phyloP scores from a whole-genome alignment of 495 filamentous ascomycete genomes.

The Aspergillus steynii region DNA sequence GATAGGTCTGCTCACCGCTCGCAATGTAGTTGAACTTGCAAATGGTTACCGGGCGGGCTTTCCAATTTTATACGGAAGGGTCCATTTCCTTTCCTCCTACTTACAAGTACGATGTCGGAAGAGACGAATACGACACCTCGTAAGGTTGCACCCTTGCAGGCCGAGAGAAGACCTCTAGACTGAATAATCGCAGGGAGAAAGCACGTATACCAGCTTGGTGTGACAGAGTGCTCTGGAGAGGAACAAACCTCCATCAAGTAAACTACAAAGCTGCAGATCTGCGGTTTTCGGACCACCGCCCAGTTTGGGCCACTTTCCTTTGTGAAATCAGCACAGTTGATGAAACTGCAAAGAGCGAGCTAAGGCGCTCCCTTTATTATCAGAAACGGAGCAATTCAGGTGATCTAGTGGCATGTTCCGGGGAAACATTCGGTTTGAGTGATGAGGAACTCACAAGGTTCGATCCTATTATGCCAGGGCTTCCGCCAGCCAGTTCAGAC shows the following conservation, averaged over 20 bases:
- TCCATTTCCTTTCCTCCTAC: conserved; percentile 84
- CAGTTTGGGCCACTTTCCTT: conserved; percentile 85
- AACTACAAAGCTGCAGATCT: conserved; percentile 77
- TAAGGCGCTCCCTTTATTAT: conserved; percentile 71
- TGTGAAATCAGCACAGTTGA: conserved; percentile 80
- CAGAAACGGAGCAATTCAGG: conserved; percentile 62
- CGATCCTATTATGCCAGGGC: conserved; percentile 71
- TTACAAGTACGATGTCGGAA: conserved; percentile 91
- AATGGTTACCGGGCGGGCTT: conserved; percentile 89
- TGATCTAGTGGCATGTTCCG: conserved; percentile 30
- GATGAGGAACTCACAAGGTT: conserved; percentile 75
- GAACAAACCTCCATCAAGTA: conserved; percentile 75
- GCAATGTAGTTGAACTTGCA: conserved; percentile 78
- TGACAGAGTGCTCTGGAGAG: conserved; percentile 87
- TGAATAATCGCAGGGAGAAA: conserved; percentile 66
- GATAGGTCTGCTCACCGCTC: conserved; percentile 6
- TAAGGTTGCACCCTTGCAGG: conserved; percentile 41
- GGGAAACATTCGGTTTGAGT: conserved; percentile 58
- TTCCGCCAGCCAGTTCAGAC: conserved; percentile 90
- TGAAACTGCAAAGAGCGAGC: conserved; percentile 64
- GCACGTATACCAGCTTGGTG: conserved; percentile 95
- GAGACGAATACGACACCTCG: conserved; percentile 89
- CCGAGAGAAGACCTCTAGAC: background rate
- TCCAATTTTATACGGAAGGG: conserved; percentile 88
- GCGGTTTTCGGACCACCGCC: conserved; percentile 88